Evolutionary conservation across 257 asterid species (phyloP).

Genomic region (Scutellaria barbata): DNA sequence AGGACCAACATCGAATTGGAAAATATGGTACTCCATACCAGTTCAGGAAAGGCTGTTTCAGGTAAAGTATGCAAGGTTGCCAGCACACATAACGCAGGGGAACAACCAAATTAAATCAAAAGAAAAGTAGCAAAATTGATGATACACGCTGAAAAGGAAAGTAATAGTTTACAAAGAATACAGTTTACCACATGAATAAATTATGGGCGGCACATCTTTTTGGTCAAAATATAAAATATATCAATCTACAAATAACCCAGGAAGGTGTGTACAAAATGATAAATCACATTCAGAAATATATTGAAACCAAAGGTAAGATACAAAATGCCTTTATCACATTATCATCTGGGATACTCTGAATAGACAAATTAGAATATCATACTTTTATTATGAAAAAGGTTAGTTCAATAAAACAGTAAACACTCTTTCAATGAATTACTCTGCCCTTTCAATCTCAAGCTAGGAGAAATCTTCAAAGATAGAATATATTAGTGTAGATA

Average conservation of each 20-base stretch:
- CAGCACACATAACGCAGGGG: slow-evolving; percentile 29
- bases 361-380: slow-evolving; percentile 2
- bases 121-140: neutral
- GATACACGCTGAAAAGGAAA: neutral
- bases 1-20: slow-evolving; percentile 18
- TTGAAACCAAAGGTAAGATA: slow-evolving; percentile 9
- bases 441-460: slow-evolving; percentile 25
- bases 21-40: slow-evolving; percentile 14
- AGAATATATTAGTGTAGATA: neutral
- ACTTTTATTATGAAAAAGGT: slow-evolving; percentile 6
- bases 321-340: neutral
- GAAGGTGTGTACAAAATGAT: slow-evolving; percentile 21
- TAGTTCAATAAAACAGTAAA: neutral
- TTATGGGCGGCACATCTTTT: neutral
- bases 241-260: slow-evolving; percentile 7
- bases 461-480: slow-evolving; percentile 21
- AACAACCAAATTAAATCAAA: slow-evolving; percentile 13
- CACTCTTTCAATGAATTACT: slow-evolving; percentile 13
- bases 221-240: slow-evolving; percentile 13
- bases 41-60: slow-evolving; percentile 16
- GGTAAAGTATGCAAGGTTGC: slow-evolving; percentile 21
- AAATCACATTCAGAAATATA: neutral
- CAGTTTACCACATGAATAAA: slow-evolving; percentile 1
- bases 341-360: neutral
- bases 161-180: slow-evolving; percentile 9